A percentile compares a stretch with the other conserved stretches of the same genome.
Conservation (phyloP, 2,329 filamentous ascomycete genomes). For the Drechslerella coelobrocha region DNA sequence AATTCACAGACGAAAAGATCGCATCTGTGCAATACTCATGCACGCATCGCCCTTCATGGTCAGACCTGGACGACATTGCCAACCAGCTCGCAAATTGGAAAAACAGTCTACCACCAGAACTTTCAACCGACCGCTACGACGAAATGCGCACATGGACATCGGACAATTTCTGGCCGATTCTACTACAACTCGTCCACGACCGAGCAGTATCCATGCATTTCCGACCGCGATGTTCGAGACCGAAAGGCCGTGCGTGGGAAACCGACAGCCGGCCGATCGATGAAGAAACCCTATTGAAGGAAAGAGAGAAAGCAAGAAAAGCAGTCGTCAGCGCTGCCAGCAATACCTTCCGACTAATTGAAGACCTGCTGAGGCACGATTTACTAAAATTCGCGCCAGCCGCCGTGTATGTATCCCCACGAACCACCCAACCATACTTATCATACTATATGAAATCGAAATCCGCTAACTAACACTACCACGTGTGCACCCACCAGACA, state of each 20-base stretch:
- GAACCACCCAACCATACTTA: not conserved
- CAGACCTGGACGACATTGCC: constrained; percentile 32
- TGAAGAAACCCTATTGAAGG: constrained; percentile 34
- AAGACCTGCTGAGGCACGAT: constrained; percentile 44
- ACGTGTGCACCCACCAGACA: constrained; percentile 27
- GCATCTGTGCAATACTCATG: constrained; percentile 42
- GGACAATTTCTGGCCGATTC: constrained; percentile 46
- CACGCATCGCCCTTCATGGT: constrained; percentile 29
- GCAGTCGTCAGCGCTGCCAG: constrained; percentile 47
- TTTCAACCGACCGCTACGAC: constrained; percentile 43
- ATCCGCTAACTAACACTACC: no score
- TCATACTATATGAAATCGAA: not conserved
- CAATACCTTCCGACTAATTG: constrained; percentile 42
- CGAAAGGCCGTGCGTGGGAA: constrained; percentile 28
- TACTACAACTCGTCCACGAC: constrained; percentile 43
- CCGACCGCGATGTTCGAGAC: constrained; percentile 35
- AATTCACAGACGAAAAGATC: constrained; percentile 35
- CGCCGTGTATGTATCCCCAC: constrained; percentile 25
- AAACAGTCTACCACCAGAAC: constrained; percentile 30
- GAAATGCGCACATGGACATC: constrained; percentile 48
- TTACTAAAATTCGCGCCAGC: constrained; percentile 47
- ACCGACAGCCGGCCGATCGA: constrained; percentile 4
- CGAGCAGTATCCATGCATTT: constrained; percentile 49
- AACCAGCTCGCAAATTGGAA: constrained; percentile 38
- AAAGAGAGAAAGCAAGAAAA: constrained; percentile 43